Evolutionary conservation across 768 basidiomycete genomes (phyloP).

Genomic region (Auricularia cornea): DNA sequence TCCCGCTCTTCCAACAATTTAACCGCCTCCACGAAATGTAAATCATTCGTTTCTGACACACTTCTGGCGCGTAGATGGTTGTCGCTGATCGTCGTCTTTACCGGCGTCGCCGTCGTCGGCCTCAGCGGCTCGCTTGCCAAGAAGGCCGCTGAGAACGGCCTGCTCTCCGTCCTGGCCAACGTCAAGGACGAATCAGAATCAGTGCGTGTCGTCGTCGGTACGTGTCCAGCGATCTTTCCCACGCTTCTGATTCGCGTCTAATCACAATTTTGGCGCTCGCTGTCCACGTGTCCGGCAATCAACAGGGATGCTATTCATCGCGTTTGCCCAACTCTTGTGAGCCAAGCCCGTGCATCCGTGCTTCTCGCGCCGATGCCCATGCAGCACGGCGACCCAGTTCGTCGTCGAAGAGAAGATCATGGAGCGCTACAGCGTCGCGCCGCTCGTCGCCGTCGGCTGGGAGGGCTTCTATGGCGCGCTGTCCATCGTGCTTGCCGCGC

Average conservation of each 20-base stretch:
- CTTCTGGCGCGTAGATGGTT: constrained; percentile 55
- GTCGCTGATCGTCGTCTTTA: constrained; percentile 81
- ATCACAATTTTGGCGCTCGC: not conserved
- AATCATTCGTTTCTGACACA: constrained; percentile 4
- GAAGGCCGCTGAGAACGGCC: constrained; percentile 45
- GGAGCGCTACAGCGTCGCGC: constrained; percentile 75
- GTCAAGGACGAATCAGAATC: constrained; percentile 2
- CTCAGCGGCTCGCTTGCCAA: constrained; percentile 84
- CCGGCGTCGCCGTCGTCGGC: constrained; percentile 77
- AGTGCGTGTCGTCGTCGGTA: constrained; percentile 2
- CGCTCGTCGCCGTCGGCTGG: constrained; percentile 86
- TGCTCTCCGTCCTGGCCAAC: constrained; percentile 22
- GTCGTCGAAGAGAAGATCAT: constrained; percentile 97
- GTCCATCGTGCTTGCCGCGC: constrained; percentile 71
- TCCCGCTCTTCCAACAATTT: not conserved
- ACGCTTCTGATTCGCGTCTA: not conserved
- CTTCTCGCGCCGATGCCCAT: not conserved
- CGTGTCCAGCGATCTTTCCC: not conserved
- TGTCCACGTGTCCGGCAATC: constrained; percentile 3
- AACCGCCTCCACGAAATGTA: not conserved
- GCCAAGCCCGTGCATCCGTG: constrained; percentile 16
- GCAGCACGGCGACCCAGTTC: constrained; percentile 83
- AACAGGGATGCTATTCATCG: constrained; percentile 78
- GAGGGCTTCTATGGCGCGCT: constrained; percentile 89
- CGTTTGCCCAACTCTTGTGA: constrained; percentile 94